These are phyloP conservation scores for Sesbania bispinosa DNA, from an alignment of 306 rosid species.

Conservation along the genomic window DNA sequence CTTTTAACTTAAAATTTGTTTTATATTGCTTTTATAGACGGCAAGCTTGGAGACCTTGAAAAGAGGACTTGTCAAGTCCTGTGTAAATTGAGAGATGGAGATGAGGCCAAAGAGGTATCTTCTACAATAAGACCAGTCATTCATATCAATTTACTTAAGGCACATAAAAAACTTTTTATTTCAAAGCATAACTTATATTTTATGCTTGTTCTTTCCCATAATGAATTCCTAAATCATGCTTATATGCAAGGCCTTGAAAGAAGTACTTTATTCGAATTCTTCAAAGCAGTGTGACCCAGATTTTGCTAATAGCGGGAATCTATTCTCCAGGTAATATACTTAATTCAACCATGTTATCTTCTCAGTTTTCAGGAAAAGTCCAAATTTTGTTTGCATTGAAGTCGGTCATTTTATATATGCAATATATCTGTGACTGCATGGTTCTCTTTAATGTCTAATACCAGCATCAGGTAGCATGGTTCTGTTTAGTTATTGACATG, in stretches of 20 bases:
- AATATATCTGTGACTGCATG: not conserved
- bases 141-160: conserved; percentile 1
- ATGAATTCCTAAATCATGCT: conserved; percentile 8
- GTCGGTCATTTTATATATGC: not conserved
- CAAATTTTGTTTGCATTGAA: not conserved
- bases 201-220: conserved; percentile 12
- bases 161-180: not conserved
- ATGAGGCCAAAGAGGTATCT: conserved; percentile 72
- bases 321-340: conserved; percentile 65
- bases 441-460: conserved; percentile 6
- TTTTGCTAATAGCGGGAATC: conserved; percentile 70
- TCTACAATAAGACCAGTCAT: conserved; percentile 14
- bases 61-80: conserved; percentile 73
- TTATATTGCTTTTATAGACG: conserved; percentile 43
- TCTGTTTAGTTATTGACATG: not conserved
- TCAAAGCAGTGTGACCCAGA: conserved; percentile 56
- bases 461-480: not conserved
- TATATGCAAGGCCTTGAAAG: conserved; percentile 61
- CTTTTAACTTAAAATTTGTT: conserved; percentile 5
- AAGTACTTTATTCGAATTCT: conserved; percentile 60
- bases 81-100: conserved; percentile 69
- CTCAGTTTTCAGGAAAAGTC: conserved; percentile 5
- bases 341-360: conserved; percentile 5
- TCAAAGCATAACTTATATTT: not conserved
- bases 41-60: conserved; percentile 71